A percentile compares a stretch with the other conserved stretches of the same genome.
These are phyloP conservation scores for Salix brachista DNA, from an alignment of 345 rosid species.

Conservation along the genomic window DNA sequence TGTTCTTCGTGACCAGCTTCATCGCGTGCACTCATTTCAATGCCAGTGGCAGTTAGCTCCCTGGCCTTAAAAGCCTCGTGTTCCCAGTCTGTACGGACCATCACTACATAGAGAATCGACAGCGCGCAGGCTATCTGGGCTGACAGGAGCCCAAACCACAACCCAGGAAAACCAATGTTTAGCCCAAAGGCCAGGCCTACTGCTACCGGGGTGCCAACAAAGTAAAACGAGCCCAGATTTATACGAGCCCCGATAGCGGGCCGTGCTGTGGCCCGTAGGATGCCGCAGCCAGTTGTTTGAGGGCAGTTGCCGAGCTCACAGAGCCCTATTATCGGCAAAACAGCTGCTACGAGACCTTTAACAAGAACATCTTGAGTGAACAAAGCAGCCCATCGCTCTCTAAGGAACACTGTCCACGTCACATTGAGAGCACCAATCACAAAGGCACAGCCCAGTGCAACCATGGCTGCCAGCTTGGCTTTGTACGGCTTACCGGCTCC, in stretches of 20 bases:
- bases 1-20: constrained; percentile 1
- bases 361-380: constrained; percentile 64
- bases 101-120: constrained; percentile 59
- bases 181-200: constrained; percentile 79
- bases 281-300: constrained; percentile 94
- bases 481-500: constrained; percentile 89
- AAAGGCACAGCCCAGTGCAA: constrained; percentile 79
- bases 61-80: constrained; percentile 67
- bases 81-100: constrained; percentile 79
- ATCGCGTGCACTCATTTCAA: constrained; percentile 36
- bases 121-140: constrained; percentile 84
- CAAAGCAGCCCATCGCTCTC: constrained; percentile 69
- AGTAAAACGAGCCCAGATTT: constrained; percentile 82
- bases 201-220: constrained; percentile 91
- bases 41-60: constrained; percentile 35
- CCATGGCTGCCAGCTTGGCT: constrained; percentile 77
- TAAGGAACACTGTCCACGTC: constrained; percentile 66
- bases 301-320: constrained; percentile 97
- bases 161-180: constrained; percentile 74
- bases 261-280: constrained; percentile 83
- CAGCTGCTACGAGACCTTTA: constrained; percentile 64
- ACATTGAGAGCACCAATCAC: constrained; percentile 69
- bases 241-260: constrained; percentile 77
- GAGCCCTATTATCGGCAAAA: constrained; percentile 80
- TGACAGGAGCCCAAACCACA: constrained; percentile 83